phyloP scores from a whole-genome alignment of 2,329 filamentous ascomycete species.

The Aspergillus glaucus region DNA sequence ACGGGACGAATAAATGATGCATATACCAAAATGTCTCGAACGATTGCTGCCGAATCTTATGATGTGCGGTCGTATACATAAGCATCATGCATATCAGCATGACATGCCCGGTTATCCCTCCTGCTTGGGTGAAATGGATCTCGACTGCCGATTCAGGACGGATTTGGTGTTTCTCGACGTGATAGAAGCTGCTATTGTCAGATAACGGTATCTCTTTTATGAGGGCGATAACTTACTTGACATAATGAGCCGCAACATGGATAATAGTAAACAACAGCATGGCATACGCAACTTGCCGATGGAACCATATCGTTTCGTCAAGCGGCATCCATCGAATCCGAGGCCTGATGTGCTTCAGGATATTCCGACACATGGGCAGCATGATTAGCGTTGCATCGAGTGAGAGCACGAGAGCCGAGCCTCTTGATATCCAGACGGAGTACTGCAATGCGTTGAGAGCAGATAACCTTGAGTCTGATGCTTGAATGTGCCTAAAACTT shows the following conservation, averaged over 20 bases:
- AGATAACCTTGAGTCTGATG: conserved; percentile 59
- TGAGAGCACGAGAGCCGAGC: conserved; percentile 77
- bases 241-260: conserved; percentile 78
- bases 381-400: conserved; percentile 84
- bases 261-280: conserved; percentile 74
- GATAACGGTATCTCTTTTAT: background rate
- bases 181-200: conserved; percentile 69
- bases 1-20: conserved; percentile 96
- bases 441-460: conserved; percentile 73
- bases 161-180: conserved; percentile 79
- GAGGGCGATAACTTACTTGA: conserved; percentile 63
- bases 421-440: conserved; percentile 95
- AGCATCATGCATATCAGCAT: conserved; percentile 99
- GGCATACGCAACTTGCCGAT: conserved; percentile 87
- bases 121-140: conserved; percentile 84
- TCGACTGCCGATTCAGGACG: conserved; percentile 74
- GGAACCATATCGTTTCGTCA: conserved; percentile 97
- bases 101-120: conserved; percentile 89
- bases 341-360: conserved; percentile 76
- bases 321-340: conserved; percentile 83
- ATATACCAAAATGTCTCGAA: conserved; percentile 99
- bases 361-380: conserved; percentile 87
- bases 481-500: conserved; percentile 68
- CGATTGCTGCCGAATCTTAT: conserved; percentile 89
- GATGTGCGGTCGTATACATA: conserved; percentile 94